Base-by-base conservation (phyloP, 371 early-diverging fungal genomes). In the Phascolomyces articulosus region DNA sequence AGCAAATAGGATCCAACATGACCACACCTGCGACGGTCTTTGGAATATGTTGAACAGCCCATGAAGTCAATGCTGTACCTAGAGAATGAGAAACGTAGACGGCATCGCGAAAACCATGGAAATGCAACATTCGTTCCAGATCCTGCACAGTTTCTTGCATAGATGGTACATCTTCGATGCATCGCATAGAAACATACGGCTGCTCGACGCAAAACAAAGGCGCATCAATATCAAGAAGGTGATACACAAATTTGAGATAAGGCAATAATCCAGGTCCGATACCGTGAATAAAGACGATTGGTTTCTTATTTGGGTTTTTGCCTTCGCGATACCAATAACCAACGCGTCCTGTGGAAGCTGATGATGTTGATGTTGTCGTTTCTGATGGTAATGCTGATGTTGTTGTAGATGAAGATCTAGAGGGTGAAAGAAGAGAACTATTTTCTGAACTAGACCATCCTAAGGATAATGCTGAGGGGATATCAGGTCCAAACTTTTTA, bases 221-320 rank as follows among this genome's bases (percentile, higher is more conserved):
- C 0, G 87, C 84, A 20, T 82, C 75, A 31, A 83, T 61, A 3
- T 66, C 62, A 4, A 80, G 49, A 66, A 82, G 58, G 15, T 75
- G 66, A 20, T 67, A 63, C 18, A 91, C 58, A 64, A 90, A 82
- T 8, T 79, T 69, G 34, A 77, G 27, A 64, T 91, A 90, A 40
- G 84, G 80, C 63, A 85, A 74, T 27, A 90, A 63, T 16, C 91
- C 90, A 49, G 86, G 80, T 4, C 88, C 89, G 38, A 91, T 85
- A n/a, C 92, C 92, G 64, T 90, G 90, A 16, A 90, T 84, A 68
- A 90, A 90, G 3, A 90, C 85, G 34, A 91, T 71, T 0, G 91
- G 90, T 24, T 79, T 77, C 55, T 81, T 74, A 23, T 51, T 23
- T 60, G 77, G 77, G 18, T 80, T 74, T 40, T 79, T 63, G 44